Evolutionary conservation across 768 basidiomycete genomes (phyloP), one percentile per base, ranked within the genome.

Genomic region (Trametes gibbosa): DNA sequence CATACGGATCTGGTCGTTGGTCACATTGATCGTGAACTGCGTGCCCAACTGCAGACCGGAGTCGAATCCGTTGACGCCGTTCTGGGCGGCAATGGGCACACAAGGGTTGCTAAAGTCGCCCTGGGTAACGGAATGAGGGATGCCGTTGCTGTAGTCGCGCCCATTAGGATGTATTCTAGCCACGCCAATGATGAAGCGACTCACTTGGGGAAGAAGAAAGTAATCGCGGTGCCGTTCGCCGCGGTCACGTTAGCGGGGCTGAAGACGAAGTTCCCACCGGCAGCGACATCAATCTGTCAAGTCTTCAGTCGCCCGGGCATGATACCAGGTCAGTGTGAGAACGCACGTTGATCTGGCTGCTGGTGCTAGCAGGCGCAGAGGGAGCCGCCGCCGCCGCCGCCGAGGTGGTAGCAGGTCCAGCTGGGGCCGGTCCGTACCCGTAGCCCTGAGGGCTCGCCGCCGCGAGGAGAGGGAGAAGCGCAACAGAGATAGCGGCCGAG

Each of bases 191-290:
- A 5, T 23, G 17, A 17, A 29, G n/a, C 0, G 7, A 42, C 65
- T 60, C 56, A 81, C 81, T 63, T 61, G 10, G 82, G 80, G 75
- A 84, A 81, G 65, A 70, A 79, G 72, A 84, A 84, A 2, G 79
- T 81, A 29, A 84, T 77, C 4, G 71, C 58, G n/a, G 81, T 79
- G n/a, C 79, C 79, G 19, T 79, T 77, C 5, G 75, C 19, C 0
- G 83, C 83, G 16, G 69, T 77, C 62, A 84, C 63, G 62, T 81
- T 80, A 46, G 65, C 27, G 2, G 82, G 83, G 56, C 64, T 71
- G 73, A 78, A 84, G 12, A 70, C 58, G 62, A 81, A 77, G 14
- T 65, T 56, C 5, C 71, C 73, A 16, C 73, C 64, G 43, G 73
- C 59, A 5, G 70, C 74, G 32, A 84, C 84, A 43, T 81, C 66